These are phyloP conservation scores for Pythium aquatile DNA, from an alignment of 352 stramenopile genomes.

Conservation along the genomic window DNA sequence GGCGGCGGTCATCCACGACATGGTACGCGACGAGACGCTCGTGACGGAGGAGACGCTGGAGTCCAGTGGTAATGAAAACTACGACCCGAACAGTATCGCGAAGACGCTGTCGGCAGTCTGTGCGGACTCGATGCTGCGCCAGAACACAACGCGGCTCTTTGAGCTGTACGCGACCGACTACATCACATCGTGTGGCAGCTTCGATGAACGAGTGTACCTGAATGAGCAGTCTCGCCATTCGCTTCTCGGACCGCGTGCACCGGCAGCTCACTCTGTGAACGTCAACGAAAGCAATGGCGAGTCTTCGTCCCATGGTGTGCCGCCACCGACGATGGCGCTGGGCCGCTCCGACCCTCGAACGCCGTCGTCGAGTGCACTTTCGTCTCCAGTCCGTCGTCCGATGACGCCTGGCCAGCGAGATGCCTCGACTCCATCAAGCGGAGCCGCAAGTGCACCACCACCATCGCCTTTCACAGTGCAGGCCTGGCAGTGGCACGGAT, in stretches of 20 bases:
- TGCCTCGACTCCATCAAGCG: slow-evolving; percentile 9
- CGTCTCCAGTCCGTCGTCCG: slow-evolving; percentile 20
- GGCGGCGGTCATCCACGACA: slow-evolving; percentile 2
- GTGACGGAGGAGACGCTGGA: neutral
- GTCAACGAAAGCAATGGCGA: slow-evolving; percentile 16
- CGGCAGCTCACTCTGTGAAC: neutral
- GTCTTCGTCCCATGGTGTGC: slow-evolving; percentile 10
- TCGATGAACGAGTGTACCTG: slow-evolving; percentile 34
- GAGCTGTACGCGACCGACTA: slow-evolving; percentile 23
- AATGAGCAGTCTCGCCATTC: slow-evolving; percentile 35
- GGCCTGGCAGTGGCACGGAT: slow-evolving; percentile 73
- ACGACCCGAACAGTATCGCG: neutral
- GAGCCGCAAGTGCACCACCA: slow-evolving; percentile 20
- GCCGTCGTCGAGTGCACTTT: slow-evolving; percentile 15
- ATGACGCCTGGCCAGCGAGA: slow-evolving; percentile 25
- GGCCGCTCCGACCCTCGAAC: slow-evolving; percentile 6
- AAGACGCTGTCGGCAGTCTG: slow-evolving; percentile 16
- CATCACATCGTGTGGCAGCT: slow-evolving; percentile 24
- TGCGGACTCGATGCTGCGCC: slow-evolving; percentile 11
- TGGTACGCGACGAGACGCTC: slow-evolving; percentile 22
- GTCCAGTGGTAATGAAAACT: neutral
- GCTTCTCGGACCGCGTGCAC: slow-evolving; percentile 27
- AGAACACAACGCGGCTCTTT: slow-evolving; percentile 28
- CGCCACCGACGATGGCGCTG: slow-evolving; percentile 10
- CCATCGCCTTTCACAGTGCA: slow-evolving; percentile 47